Conservation (phyloP, 257 asterid genomes). For the Schizonepeta tenuifolia region DNA sequence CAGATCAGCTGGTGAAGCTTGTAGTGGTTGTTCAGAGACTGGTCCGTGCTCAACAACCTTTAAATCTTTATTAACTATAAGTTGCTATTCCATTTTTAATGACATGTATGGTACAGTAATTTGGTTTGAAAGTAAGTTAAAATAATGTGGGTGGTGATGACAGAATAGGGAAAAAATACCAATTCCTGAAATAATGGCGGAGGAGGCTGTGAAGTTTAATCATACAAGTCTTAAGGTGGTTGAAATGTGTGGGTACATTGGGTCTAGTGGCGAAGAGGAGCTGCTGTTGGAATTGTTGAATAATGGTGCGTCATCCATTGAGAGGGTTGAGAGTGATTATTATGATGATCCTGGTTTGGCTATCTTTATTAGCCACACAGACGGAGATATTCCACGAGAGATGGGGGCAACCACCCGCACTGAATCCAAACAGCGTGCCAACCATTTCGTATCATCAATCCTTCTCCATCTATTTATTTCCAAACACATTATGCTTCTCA, state of each 20-base stretch:
- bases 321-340: background rate
- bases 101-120: too few species aligned
- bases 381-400: too few species aligned
- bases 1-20: constrained; percentile 3
- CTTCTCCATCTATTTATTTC: too few species aligned
- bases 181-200: background rate
- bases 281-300: background rate
- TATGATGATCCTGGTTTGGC: background rate
- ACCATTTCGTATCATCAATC: background rate
- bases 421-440: background rate
- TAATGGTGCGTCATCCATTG: background rate
- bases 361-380: background rate
- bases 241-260: background rate
- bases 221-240: constrained; percentile 10
- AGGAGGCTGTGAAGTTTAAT: background rate
- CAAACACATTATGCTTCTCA: too few species aligned
- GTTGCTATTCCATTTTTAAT: too few species aligned
- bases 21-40: background rate
- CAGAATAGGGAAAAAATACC: background rate
- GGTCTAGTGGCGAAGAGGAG: background rate
- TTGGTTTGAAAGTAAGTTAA: too few species aligned
- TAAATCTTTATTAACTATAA: too few species aligned
- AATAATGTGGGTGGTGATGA: background rate
- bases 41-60: background rate
- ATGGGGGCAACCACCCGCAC: background rate